Conservation (phyloP, 495 filamentous ascomycete genomes). For the Aspergillus baeticus region DNA sequence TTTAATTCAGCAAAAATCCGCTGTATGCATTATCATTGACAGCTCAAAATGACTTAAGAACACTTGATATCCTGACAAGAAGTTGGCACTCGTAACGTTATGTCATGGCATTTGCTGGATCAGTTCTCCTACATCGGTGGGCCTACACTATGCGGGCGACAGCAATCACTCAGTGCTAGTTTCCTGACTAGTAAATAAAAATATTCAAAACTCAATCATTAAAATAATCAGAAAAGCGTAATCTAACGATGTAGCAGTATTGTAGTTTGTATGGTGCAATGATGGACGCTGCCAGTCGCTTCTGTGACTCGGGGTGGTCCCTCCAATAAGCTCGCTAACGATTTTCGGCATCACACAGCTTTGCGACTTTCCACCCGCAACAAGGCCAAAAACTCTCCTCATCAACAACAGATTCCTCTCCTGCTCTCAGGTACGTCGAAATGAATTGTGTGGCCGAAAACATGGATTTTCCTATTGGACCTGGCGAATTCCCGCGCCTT, state of each 20-base stretch:
- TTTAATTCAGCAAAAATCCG: conserved; percentile 39
- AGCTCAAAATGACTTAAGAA: conserved; percentile 51
- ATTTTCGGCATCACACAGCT: conserved; percentile 52
- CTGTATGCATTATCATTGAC: conserved; percentile 50
- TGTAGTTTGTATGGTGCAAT: conserved; percentile 15
- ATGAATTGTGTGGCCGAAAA: conserved; percentile 12
- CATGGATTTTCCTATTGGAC: conserved; percentile 27
- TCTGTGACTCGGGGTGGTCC: conserved; percentile 27
- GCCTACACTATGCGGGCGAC: conserved; percentile 20
- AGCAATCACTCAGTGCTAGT: conserved; percentile 7
- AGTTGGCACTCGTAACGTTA: conserved; percentile 16
- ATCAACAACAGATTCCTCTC: conserved; percentile 38
- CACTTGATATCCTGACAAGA: conserved; percentile 47
- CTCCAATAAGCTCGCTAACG: conserved; percentile 47
- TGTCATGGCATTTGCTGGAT: conserved; percentile 23
- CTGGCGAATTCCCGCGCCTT: conserved; percentile 26
- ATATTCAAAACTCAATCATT: not conserved
- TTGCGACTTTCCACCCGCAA: conserved; percentile 38
- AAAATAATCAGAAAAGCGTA: not conserved
- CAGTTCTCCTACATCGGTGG: conserved; percentile 20
- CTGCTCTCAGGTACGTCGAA: conserved; percentile 41
- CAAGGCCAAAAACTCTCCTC: conserved; percentile 40
- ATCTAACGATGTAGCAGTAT: no score
- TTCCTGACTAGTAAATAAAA: not conserved
- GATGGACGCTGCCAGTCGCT: conserved; percentile 27